Conservation (phyloP, 305 asterid species). For the Fraxinus latifolia region DNA sequence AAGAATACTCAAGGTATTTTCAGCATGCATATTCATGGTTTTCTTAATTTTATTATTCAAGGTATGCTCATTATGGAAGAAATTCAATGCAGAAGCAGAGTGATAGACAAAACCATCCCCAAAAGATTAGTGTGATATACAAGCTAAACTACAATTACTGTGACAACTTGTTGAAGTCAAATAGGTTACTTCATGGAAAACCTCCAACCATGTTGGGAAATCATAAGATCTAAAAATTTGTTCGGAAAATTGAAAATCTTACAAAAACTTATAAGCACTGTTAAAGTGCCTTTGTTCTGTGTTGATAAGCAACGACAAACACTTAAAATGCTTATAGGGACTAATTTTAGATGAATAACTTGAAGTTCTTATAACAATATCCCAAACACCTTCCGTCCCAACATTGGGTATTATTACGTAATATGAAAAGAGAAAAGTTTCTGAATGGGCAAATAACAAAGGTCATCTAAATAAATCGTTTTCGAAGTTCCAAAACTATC, state of each 20-base stretch:
- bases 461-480: background rate
- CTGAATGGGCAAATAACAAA: constrained; percentile 3
- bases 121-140: constrained; percentile 9
- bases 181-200: background rate
- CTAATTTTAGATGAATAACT: background rate
- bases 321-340: background rate
- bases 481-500: background rate
- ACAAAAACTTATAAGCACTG: background rate
- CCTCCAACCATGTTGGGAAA: background rate
- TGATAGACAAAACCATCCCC: background rate
- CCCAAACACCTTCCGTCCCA: constrained; percentile 3
- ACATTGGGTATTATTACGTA: constrained; percentile 7
- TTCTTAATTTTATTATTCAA: background rate
- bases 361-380: background rate
- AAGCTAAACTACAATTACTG: constrained; percentile 8
- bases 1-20: background rate
- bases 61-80: background rate
- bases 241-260: background rate
- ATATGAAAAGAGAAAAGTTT: background rate
- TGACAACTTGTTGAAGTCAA: background rate
- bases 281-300: background rate
- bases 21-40: background rate
- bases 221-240: background rate
- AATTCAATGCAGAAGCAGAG: constrained; percentile 1
- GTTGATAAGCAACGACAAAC: background rate